Base-by-base conservation (phyloP, 208 protist genomes). In the Endotrypanum monterogeii region DNA sequence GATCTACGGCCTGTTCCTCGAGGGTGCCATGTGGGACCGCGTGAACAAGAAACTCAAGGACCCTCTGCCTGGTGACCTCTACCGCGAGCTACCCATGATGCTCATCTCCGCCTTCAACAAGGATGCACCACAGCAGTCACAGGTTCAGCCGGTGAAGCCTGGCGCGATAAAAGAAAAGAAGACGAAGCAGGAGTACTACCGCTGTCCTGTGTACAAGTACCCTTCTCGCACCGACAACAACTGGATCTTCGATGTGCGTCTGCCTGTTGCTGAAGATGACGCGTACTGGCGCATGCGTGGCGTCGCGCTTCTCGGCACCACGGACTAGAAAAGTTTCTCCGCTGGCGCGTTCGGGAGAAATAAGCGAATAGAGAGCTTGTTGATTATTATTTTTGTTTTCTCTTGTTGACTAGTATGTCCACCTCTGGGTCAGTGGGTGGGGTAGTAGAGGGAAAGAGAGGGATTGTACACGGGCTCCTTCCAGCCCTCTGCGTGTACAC, bases 191-290 rank as follows among this genome's bases (percentile, higher is more conserved):
- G 91, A 97, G 76, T 89, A 95, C 86, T 99, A 99, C 87, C 88
- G 95, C 28, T 99, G 98, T 87, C 99, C 99, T 14, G 95, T 99
- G 48, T 99, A 99, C 92, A 98, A 96, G 83, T 99, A 98, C 82
- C 96, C 96, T 6, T 88, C 76, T 14, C 87, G 98, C 60, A 98
- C 97, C 18, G 98, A 99, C 75, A 91, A 91, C 39, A 98, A 99
- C 85, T 99, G 97, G 89, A 98, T 99, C 60, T 99, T 99, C 70
- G 88, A 96, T 75, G 95, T 99, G 14, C 93, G 99, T 62, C 88
- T 99, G 55, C 90, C 94, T 35, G 96, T 98, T 9, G 89, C 94
- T n/a, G 90, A 96, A 73, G 91, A 98, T 50, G 92, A 98, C 56
- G 91, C 94, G 37, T 97, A 99, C 81, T 99, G 98, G 98, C 97